Evolutionary conservation across 768 basidiomycete genomes (phyloP).

Genomic region (Filobasidium floriforme): DNA sequence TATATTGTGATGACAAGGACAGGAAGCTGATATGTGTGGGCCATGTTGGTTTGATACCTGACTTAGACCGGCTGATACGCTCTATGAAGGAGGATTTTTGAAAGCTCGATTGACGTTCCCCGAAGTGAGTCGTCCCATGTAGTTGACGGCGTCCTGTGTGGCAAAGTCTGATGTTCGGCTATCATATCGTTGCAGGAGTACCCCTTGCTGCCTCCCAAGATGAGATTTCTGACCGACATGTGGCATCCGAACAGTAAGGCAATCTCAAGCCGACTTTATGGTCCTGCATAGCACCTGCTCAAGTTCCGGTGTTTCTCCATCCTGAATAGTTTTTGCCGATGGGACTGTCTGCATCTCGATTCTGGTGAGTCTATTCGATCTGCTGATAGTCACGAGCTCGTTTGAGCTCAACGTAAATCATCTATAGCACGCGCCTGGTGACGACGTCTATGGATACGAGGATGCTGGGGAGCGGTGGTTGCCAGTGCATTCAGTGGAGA

Average conservation of each 20-base stretch:
- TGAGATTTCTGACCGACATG: constrained; percentile 53
- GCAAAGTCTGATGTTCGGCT: neutral
- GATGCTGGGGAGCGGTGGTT: constrained; percentile 95
- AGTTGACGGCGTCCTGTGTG: neutral
- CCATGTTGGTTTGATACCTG: constrained; percentile 11
- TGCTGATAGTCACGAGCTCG: neutral
- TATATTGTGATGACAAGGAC: no score
- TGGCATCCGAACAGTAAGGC: constrained; percentile 50
- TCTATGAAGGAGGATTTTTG: constrained; percentile 96
- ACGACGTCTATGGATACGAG: constrained; percentile 90
- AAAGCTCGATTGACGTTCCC: constrained; percentile 86
- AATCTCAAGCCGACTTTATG: neutral
- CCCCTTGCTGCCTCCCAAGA: constrained; percentile 85
- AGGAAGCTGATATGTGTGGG: neutral
- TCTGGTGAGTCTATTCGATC: constrained; percentile 34
- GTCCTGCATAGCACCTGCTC: neutral
- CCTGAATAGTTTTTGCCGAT: constrained; percentile 44
- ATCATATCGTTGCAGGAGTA: constrained; percentile 55
- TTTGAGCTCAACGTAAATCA: neutral
- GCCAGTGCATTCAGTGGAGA: constrained; percentile 94
- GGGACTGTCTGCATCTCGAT: constrained; percentile 50
- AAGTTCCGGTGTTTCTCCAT: neutral
- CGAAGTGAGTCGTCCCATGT: constrained; percentile 38
- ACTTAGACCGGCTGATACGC: constrained; percentile 86
- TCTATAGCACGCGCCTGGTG: constrained; percentile 79